Evolutionary conservation across 148 eudicot species (phyloP).

Genomic region (Simmondsia chinensis): DNA sequence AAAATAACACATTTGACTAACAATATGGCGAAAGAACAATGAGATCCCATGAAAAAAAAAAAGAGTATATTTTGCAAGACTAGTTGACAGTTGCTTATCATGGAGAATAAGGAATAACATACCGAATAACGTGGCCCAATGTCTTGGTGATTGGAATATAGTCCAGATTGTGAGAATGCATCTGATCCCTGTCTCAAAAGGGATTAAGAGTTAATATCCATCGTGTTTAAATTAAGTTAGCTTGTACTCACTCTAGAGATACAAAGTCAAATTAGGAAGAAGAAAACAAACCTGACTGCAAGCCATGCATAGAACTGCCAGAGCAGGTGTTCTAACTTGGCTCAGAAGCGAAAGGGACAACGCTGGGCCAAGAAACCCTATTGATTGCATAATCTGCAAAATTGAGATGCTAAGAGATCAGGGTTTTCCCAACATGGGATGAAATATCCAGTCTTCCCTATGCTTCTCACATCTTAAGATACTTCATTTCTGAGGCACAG

Average conservation of each 20-base stretch:
- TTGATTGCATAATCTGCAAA: slow-evolving; percentile 91
- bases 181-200: slow-evolving; percentile 61
- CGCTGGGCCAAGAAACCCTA: slow-evolving; percentile 97
- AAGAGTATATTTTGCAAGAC: neutral
- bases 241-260: neutral
- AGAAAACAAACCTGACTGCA: slow-evolving; percentile 78
- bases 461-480: too few species aligned
- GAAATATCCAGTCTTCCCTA: neutral
- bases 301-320: slow-evolving; percentile 94
- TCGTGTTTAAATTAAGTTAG: too few species aligned
- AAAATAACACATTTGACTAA: too few species aligned
- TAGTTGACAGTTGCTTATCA: too few species aligned
- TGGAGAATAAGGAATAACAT: slow-evolving; percentile 30
- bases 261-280: neutral
- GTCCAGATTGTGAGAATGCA: slow-evolving; percentile 94
- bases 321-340: slow-evolving; percentile 68
- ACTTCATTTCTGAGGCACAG: too few species aligned
- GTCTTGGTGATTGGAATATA: slow-evolving; percentile 97
- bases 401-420: neutral
- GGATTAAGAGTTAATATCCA: too few species aligned
- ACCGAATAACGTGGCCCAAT: slow-evolving; percentile 96
- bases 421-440: neutral
- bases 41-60: too few species aligned
- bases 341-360: slow-evolving; percentile 80
- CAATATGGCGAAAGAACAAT: too few species aligned